These are phyloP conservation scores for Podospora pseudopauciseta DNA, from an alignment of 495 filamentous ascomycete genomes.

Conservation along the genomic window DNA sequence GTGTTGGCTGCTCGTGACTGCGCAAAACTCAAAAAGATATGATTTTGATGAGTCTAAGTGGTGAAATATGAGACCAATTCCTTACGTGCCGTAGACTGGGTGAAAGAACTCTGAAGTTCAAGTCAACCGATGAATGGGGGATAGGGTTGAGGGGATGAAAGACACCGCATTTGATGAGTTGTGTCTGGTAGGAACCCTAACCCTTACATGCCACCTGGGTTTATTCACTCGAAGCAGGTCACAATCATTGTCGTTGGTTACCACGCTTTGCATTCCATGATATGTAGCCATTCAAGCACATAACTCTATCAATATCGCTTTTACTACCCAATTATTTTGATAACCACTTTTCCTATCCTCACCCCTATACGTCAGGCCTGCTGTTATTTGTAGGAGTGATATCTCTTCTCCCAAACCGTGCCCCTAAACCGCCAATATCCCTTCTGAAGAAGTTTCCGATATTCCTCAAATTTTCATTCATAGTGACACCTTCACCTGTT, in stretches of 20 bases:
- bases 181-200: neutral
- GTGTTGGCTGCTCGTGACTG: neutral
- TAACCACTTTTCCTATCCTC: neutral
- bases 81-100: too few relatives aligned
- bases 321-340: neutral
- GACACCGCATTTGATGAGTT: neutral
- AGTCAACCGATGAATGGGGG: neutral
- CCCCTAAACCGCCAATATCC: conserved; percentile 79
- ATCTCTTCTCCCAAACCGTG: conserved; percentile 59
- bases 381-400: conserved; percentile 30
- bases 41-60: neutral
- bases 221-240: too few relatives aligned
- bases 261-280: neutral
- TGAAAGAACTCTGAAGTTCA: neutral
- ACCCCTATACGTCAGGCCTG: conserved; percentile 10
- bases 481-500: conserved; percentile 60
- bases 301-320: neutral
- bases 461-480: conserved; percentile 90
- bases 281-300: neutral
- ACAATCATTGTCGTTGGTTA: neutral
- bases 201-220: neutral
- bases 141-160: neutral
- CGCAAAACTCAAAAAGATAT: neutral
- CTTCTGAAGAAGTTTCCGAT: conserved; percentile 94
- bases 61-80: too few relatives aligned